A percentile compares a stretch with the other conserved stretches of the same genome.
These are phyloP conservation scores for Erodium trifolium DNA, from an alignment of 441 rosid species.

Conservation along the genomic window DNA sequence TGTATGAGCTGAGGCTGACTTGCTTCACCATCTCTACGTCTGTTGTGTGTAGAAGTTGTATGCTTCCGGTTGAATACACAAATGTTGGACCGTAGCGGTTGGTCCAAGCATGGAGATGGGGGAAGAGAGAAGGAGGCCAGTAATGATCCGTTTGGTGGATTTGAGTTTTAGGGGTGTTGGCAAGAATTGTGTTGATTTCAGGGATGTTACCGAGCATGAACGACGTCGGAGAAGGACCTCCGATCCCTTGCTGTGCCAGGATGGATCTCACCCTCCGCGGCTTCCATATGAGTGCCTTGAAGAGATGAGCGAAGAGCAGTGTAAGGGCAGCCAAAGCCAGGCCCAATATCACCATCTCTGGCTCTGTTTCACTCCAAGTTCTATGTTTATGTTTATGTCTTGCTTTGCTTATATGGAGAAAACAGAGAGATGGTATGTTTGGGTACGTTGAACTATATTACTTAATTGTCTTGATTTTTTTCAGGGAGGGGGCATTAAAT, in stretches of 20 bases:
- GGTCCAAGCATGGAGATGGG: constrained; percentile 28
- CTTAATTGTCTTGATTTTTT: no score
- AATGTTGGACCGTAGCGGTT: constrained; percentile 35
- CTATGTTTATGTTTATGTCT: no score
- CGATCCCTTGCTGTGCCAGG: constrained; percentile 35
- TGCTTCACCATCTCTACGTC: no score
- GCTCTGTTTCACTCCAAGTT: no score
- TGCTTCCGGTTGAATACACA: no score
- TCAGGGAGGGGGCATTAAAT: no score
- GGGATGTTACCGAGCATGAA: constrained; percentile 33
- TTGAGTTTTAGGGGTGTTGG: neutral
- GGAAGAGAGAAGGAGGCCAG: constrained; percentile 31
- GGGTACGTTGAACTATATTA: no score
- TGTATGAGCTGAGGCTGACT: no score
- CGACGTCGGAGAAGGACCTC: constrained; percentile 35
- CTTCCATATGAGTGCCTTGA: constrained; percentile 13
- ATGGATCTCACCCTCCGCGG: constrained; percentile 21
- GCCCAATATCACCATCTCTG: neutral
- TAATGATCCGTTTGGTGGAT: constrained; percentile 21
- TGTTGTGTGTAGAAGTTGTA: no score
- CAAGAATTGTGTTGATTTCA: constrained; percentile 25
- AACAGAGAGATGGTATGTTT: no score
- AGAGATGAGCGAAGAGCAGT: neutral
- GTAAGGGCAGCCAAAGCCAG: neutral
- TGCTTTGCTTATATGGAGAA: no score